phyloP scores from a whole-genome alignment of 2,329 filamentous ascomycete species.

The Pseudogymnoascus sp. region DNA sequence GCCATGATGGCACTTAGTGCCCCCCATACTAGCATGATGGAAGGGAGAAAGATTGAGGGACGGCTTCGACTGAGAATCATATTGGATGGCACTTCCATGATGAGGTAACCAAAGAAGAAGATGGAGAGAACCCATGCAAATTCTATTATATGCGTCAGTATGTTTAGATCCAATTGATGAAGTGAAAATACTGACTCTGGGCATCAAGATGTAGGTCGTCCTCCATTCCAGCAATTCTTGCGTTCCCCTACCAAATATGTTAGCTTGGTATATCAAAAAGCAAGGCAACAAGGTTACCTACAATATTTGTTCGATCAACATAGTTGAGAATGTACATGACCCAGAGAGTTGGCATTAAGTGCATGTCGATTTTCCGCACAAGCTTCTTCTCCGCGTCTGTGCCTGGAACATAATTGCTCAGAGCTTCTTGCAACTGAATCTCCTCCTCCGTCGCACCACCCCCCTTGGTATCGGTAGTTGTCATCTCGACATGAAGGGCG shows the following conservation, averaged over 20 bases:
- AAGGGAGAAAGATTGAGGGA: constrained; percentile 37
- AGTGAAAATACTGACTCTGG: constrained; percentile 1
- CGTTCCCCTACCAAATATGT: constrained; percentile 33
- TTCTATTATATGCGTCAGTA: constrained; percentile 2
- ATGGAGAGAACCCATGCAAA: constrained; percentile 20
- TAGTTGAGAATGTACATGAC: constrained; percentile 49
- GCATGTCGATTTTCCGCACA: constrained; percentile 43
- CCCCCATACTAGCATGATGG: constrained; percentile 38
- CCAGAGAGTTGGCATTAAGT: constrained; percentile 43
- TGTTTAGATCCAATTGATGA: not conserved
- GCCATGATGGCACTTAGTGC: constrained; percentile 43
- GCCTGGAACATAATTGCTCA: constrained; percentile 24
- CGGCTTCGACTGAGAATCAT: constrained; percentile 36
- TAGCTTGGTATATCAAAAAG: not conserved
- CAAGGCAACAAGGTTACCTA: not conserved
- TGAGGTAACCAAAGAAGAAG: constrained; percentile 43
- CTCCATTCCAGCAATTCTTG: constrained; percentile 45
- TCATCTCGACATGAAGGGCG: constrained; percentile 15
- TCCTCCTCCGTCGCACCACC: constrained; percentile 12
- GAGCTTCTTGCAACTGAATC: constrained; percentile 19
- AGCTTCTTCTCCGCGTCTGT: constrained; percentile 25
- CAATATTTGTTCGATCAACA: constrained; percentile 42
- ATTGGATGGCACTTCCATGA: constrained; percentile 42
- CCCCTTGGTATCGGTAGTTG: constrained; percentile 11
- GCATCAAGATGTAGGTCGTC: constrained; percentile 33